These are phyloP conservation scores for Cornus controversa DNA, from an alignment of 148 eudicot species.

Conservation along the genomic window DNA sequence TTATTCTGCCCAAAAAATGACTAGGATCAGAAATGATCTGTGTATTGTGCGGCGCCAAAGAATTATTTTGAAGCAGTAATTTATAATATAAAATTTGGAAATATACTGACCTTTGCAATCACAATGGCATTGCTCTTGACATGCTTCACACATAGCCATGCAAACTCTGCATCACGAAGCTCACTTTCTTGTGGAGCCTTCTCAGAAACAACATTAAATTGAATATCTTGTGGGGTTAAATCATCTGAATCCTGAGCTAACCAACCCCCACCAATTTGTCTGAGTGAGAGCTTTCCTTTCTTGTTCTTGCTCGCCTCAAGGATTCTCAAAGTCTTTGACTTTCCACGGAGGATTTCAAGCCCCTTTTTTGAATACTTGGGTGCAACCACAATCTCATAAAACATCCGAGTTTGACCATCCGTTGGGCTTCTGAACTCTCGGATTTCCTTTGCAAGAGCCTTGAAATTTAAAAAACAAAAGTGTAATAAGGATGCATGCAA, in stretches of 20 bases:
- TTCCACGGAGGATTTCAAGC: slow-evolving; percentile 91
- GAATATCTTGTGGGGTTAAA: slow-evolving; percentile 70
- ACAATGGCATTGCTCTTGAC: slow-evolving; percentile 99
- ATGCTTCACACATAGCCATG: slow-evolving; percentile 97
- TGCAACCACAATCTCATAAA: slow-evolving; percentile 97
- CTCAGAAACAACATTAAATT: slow-evolving; percentile 62
- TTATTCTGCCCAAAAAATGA: slow-evolving; percentile 45
- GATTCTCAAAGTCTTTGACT: slow-evolving; percentile 92
- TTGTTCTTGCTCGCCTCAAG: slow-evolving; percentile 85
- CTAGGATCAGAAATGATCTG: slow-evolving; percentile 11
- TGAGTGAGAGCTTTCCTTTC: slow-evolving; percentile 79
- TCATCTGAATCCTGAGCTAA: slow-evolving; percentile 95
- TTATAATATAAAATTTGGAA: not conserved
- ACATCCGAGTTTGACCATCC: slow-evolving; percentile 95
- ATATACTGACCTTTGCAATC: slow-evolving; percentile 75
- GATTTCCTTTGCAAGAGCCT: slow-evolving; percentile 90
- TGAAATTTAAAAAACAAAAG: not conserved
- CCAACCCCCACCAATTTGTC: slow-evolving; percentile 99
- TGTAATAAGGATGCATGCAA: not conserved
- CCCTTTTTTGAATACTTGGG: slow-evolving; percentile 81
- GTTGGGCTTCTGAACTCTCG: slow-evolving; percentile 97
- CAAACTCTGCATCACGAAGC: slow-evolving; percentile 85
- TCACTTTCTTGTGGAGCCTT: slow-evolving; percentile 62
- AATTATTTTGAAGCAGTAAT: not conserved
- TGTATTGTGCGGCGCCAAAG: too few relatives aligned